Base-by-base conservation (phyloP, 108 stramenopile genomes). In the Nitzschia sp. region DNA sequence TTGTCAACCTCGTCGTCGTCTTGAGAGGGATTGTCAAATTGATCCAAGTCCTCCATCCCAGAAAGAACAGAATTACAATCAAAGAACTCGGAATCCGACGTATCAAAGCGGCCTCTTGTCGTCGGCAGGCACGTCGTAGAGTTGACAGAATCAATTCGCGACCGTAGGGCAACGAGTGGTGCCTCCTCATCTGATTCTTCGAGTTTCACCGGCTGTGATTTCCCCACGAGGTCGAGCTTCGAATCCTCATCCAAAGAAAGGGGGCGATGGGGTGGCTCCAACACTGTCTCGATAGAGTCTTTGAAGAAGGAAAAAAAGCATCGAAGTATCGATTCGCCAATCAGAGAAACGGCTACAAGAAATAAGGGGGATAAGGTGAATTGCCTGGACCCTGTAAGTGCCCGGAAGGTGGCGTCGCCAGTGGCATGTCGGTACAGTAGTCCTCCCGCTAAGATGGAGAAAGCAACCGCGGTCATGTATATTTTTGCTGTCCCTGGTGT, bases 381-480 rank as follows among this genome's bases (percentile, higher is more conserved):
- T 6, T 24, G 57, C 3, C 27, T 25, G 13, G 46, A 34, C 3
- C 70, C 70, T 31, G 76, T 71, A 23, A 71, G 45, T 11, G 68
- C 54, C 30, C 61, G 69, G 33, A 77, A 64, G 0, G 66, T 77
- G 1, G 38, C 59, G 71, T 71, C 70, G 11, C 38, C 72, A 17
- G 66, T 42, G n/a, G 63, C 63, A 18, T 64, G 53, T 24, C 68
- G 59, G 47, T 54, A 77, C 2, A 70, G 32, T 25, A 77, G 45
- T 13, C 77, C 77, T 29, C 77, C 77, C 9, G 61, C 63, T 25
- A 78, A 42, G n/a, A 78, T 66, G 0, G 77, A 78, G 21, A 66
- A 34, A 6, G 77, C 61, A 59, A 71, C 66, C 0, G 70, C 77
- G 2, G 71, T 64, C 58, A 64, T 29, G 31, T 66, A 78, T 1